A percentile compares a stretch with the other conserved stretches of the same genome.
Evolutionary conservation across 1,284 basidiomycete genomes (phyloP).

Genomic region (Ganoderma meredithae): DNA sequence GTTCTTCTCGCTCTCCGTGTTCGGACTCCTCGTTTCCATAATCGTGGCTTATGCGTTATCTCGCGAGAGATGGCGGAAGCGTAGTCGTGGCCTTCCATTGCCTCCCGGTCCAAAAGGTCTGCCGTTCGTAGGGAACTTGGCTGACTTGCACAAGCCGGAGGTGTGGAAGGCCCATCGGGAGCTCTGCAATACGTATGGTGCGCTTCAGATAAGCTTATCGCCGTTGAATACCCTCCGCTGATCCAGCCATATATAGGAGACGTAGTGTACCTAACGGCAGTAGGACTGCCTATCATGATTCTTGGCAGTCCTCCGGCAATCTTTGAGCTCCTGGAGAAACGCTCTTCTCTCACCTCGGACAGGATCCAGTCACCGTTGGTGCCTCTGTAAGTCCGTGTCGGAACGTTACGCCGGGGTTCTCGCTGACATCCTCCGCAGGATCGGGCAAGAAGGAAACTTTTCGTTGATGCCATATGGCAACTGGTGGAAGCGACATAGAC

Average conservation of each 20-base stretch:
- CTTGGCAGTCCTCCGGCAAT: conserved; percentile 25
- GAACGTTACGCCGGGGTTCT: not conserved
- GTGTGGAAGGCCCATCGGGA: conserved; percentile 12
- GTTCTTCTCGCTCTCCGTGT: not conserved
- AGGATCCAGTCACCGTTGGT: conserved; percentile 14
- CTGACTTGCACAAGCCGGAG: conserved; percentile 8
- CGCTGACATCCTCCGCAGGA: conserved; percentile 12
- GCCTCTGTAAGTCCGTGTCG: conserved; percentile 8
- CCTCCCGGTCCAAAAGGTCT: conserved; percentile 13
- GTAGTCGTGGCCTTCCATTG: conserved; percentile 12
- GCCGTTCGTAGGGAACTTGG: conserved; percentile 13
- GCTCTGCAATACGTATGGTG: conserved; percentile 11
- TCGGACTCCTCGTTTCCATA: not conserved
- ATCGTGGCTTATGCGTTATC: conserved; percentile 2
- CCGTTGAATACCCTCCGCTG: not conserved
- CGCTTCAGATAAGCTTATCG: not conserved
- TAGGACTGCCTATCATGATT: conserved; percentile 26
- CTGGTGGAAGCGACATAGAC: conserved; percentile 31
- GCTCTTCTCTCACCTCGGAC: conserved; percentile 26
- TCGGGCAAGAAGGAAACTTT: conserved; percentile 31
- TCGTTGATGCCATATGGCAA: conserved; percentile 28
- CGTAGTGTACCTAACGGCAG: conserved; percentile 22
- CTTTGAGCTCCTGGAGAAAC: conserved; percentile 32
- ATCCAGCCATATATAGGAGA: conserved; percentile 16
- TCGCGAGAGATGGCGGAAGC: conserved; percentile 8